phyloP scores from a whole-genome alignment of 2,329 filamentous ascomycete genomes.

The Chlorencoelia australis region DNA sequence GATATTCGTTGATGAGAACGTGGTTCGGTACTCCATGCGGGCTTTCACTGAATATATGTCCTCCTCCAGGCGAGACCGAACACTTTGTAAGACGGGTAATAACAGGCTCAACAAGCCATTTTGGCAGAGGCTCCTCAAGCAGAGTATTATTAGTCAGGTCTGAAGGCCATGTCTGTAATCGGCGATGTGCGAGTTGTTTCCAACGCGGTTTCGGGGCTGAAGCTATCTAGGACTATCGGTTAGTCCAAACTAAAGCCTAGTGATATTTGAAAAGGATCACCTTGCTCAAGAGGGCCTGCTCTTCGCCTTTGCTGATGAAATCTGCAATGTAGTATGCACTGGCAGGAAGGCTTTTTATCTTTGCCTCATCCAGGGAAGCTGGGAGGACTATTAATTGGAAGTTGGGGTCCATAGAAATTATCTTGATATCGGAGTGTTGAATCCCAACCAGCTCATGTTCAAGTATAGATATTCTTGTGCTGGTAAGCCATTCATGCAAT shows the following conservation, averaged over 20 bases:
- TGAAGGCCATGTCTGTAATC: slow-evolving; percentile 85
- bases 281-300: slow-evolving; percentile 60
- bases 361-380: slow-evolving; percentile 38
- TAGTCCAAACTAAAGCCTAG: background rate
- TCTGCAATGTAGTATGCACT: slow-evolving; percentile 76
- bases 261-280: slow-evolving; percentile 31
- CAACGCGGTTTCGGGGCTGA: slow-evolving; percentile 66
- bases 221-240: slow-evolving; percentile 33
- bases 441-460: slow-evolving; percentile 13
- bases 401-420: no score
- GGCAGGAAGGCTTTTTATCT: slow-evolving; percentile 46
- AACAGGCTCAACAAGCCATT: slow-evolving; percentile 64
- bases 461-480: no score
- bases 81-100: slow-evolving; percentile 45
- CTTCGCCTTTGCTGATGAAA: slow-evolving; percentile 72
- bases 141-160: slow-evolving; percentile 71
- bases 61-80: slow-evolving; percentile 19
- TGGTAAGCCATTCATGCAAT: no score
- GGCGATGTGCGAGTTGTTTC: slow-evolving; percentile 79
- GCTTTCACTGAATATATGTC: slow-evolving; percentile 47
- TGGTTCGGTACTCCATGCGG: slow-evolving; percentile 77
- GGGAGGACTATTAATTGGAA: slow-evolving; percentile 10
- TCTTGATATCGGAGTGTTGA: no score
- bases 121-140: slow-evolving; percentile 61
- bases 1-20: slow-evolving; percentile 88